Evolutionary conservation across 2,329 filamentous ascomycete species (phyloP).

Genomic region (Zymoseptoria ardabiliae): DNA sequence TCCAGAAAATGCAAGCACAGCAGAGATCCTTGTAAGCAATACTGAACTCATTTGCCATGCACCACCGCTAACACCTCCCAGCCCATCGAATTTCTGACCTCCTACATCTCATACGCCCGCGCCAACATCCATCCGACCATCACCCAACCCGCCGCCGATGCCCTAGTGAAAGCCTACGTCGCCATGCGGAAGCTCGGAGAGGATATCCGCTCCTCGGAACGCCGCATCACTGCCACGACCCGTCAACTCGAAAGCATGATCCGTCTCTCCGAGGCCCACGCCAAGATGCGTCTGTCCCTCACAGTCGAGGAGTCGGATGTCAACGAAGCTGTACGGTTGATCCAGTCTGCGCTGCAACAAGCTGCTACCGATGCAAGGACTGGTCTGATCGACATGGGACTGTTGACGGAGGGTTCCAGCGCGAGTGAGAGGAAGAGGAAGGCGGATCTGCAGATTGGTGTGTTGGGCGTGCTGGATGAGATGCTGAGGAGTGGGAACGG

Average conservation of each 20-base stretch:
- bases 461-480: slow-evolving; percentile 71
- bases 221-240: slow-evolving; percentile 95
- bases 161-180: slow-evolving; percentile 81
- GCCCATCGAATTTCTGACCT: slow-evolving; percentile 91
- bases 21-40: slow-evolving; percentile 70
- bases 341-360: slow-evolving; percentile 90
- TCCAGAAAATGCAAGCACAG: slow-evolving; percentile 70
- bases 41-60: background rate
- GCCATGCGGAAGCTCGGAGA: slow-evolving; percentile 86
- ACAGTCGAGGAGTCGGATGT: slow-evolving; percentile 78
- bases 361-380: slow-evolving; percentile 88
- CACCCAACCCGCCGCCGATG: slow-evolving; percentile 69
- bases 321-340: slow-evolving; percentile 81
- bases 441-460: slow-evolving; percentile 74
- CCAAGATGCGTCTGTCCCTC: slow-evolving; percentile 83
- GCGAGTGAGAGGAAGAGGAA: slow-evolving; percentile 76
- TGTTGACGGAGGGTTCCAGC: slow-evolving; percentile 90
- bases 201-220: slow-evolving; percentile 68
- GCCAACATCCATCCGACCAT: slow-evolving; percentile 76
- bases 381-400: slow-evolving; percentile 91
- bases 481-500: slow-evolving; percentile 57
- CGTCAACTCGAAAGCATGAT: slow-evolving; percentile 98
- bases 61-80: slow-evolving; percentile 30
- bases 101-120: slow-evolving; percentile 95
- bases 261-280: slow-evolving; percentile 88